Evolutionary conservation across 371 early-diverging fungal species (phyloP).

Genomic region (Lichtheimia ramosa): DNA sequence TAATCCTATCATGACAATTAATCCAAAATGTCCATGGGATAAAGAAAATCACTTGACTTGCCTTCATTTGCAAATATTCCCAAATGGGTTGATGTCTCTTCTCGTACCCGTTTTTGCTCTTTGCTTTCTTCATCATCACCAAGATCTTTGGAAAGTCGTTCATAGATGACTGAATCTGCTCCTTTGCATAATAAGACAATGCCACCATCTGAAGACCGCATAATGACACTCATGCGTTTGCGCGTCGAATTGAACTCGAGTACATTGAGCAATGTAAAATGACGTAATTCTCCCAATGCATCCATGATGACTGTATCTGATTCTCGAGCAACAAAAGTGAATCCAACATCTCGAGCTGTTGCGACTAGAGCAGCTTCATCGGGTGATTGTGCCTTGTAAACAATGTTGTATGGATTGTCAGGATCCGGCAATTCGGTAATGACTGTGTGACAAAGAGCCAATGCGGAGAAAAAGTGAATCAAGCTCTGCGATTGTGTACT

Average conservation of each 20-base stretch:
- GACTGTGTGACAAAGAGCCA: slow-evolving; percentile 83
- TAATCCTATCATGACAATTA: slow-evolving; percentile 57
- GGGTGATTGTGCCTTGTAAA: slow-evolving; percentile 92
- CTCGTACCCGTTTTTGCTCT: slow-evolving; percentile 42
- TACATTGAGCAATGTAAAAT: slow-evolving; percentile 71
- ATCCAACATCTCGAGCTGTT: slow-evolving; percentile 88
- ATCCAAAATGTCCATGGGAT: not conserved
- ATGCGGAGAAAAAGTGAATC: slow-evolving; percentile 73
- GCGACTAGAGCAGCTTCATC: slow-evolving; percentile 94
- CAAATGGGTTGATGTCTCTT: slow-evolving; percentile 39
- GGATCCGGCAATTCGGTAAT: slow-evolving; percentile 58
- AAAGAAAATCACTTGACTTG: slow-evolving; percentile 3
- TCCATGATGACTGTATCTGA: slow-evolving; percentile 67
- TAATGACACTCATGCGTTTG: slow-evolving; percentile 85
- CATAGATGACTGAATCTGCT: slow-evolving; percentile 90
- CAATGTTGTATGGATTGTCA: slow-evolving; percentile 50
- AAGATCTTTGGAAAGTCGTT: slow-evolving; percentile 58
- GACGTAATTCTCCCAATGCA: slow-evolving; percentile 70
- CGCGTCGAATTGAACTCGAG: slow-evolving; percentile 87
- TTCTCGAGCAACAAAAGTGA: slow-evolving; percentile 77
- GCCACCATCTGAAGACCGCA: slow-evolving; percentile 66
- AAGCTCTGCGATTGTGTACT: slow-evolving; percentile 41
- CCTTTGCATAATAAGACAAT: slow-evolving; percentile 93
- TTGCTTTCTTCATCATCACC: slow-evolving; percentile 39
- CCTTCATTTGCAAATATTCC: slow-evolving; percentile 85